These are phyloP conservation scores for Alopecurus myosuroides DNA, from an alignment of 176 grass and related monocot species.

Conservation along the genomic window DNA sequence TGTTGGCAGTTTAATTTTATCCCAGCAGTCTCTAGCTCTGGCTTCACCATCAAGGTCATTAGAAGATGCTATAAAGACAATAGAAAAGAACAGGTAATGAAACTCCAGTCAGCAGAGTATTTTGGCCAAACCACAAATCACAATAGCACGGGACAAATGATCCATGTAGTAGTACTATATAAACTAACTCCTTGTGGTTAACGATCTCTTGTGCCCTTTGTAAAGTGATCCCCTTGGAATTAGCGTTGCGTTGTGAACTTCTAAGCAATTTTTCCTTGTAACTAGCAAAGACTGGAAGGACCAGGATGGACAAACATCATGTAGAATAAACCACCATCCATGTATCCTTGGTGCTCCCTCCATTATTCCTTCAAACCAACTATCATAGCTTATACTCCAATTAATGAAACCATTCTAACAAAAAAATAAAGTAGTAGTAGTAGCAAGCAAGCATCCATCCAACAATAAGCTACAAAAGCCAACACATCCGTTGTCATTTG, in stretches of 20 bases:
- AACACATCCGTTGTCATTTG: background rate
- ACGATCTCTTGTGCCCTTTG: background rate
- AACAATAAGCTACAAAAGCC: background rate
- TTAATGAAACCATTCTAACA: background rate
- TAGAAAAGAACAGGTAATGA: background rate
- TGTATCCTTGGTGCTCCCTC: background rate
- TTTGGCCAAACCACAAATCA: background rate
- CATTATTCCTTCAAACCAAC: background rate
- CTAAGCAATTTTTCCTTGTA: background rate
- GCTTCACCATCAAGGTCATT: background rate
- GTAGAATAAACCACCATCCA: background rate
- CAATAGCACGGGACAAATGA: background rate
- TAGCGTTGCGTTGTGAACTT: background rate
- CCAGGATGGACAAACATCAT: background rate
- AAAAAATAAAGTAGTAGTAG: background rate
- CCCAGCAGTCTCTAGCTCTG: background rate
- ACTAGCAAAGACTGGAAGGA: background rate
- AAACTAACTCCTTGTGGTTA: background rate
- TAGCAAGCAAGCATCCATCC: background rate
- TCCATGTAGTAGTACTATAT: no score
- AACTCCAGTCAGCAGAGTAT: background rate
- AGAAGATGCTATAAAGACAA: background rate
- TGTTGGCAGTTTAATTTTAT: background rate
- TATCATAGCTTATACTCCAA: background rate
- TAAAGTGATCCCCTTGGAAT: background rate